phyloP scores from a whole-genome alignment of 768 basidiomycete species.

The Suillus plorans region DNA sequence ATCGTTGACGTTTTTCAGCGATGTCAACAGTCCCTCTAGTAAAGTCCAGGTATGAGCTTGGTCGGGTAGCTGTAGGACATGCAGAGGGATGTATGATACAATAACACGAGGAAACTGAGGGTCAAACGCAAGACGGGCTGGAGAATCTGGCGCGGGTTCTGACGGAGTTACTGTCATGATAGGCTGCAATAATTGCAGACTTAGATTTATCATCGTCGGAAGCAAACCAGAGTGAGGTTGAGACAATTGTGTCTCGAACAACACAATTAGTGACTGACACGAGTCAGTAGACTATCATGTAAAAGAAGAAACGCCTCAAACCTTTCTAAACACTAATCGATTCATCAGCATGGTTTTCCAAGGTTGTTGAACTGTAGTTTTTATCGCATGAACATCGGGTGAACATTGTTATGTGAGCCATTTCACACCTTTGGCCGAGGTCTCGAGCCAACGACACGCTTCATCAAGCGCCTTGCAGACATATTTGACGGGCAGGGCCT shows the following conservation, averaged over 20 bases:
- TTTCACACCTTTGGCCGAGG: constrained; percentile 41
- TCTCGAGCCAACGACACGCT: constrained; percentile 59
- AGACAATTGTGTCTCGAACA: constrained; percentile 6
- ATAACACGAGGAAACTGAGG: constrained; percentile 65
- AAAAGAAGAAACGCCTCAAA: not conserved
- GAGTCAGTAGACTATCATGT: not conserved
- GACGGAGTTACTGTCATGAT: constrained; percentile 40
- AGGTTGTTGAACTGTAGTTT: not conserved
- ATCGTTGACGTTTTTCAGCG: constrained; percentile 51
- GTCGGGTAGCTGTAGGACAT: constrained; percentile 52
- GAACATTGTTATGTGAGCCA: not conserved
- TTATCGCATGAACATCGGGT: not conserved
- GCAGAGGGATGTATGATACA: constrained; percentile 66
- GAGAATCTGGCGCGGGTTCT: constrained; percentile 42
- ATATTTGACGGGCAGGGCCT: constrained; percentile 55
- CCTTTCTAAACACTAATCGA: constrained; percentile 2
- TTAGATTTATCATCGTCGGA: constrained; percentile 2
- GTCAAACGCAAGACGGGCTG: constrained; percentile 59
- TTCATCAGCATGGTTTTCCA: constrained; percentile 1
- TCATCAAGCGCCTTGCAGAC: constrained; percentile 57
- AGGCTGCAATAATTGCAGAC: constrained; percentile 13
- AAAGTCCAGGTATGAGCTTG: constrained; percentile 52
- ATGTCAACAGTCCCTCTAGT: constrained; percentile 50
- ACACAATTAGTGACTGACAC: constrained; percentile 1
- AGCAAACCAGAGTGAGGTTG: not conserved